A percentile compares a stretch with the other conserved stretches of the same genome.
phyloP scores from a whole-genome alignment of 768 basidiomycete genomes.

The Mycena filopes region DNA sequence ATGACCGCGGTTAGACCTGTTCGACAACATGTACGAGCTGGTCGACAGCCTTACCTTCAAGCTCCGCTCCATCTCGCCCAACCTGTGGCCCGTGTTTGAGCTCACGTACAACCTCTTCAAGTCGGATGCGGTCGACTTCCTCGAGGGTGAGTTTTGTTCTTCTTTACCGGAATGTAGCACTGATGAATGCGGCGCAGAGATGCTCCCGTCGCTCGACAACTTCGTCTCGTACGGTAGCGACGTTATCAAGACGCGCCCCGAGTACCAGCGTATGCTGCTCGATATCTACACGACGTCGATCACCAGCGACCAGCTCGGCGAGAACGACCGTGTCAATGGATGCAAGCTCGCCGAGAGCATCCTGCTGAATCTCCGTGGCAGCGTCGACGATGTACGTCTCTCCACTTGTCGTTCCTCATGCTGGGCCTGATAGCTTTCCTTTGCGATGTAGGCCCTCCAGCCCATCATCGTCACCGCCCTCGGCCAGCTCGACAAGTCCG shows the following conservation, averaged over 20 bases:
- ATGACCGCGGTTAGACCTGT: constrained; percentile 65
- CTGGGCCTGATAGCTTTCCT: neutral
- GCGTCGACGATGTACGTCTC: constrained; percentile 76
- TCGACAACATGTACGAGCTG: constrained; percentile 89
- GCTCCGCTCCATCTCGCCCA: constrained; percentile 76
- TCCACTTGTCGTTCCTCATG: neutral
- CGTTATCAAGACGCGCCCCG: constrained; percentile 73
- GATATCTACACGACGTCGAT: constrained; percentile 87
- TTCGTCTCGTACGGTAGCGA: constrained; percentile 87
- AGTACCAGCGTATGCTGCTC: constrained; percentile 83
- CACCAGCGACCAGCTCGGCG: constrained; percentile 77
- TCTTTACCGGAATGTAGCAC: neutral
- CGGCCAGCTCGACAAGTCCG: constrained; percentile 64
- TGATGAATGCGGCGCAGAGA: constrained; percentile 60
- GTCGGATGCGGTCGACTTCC: constrained; percentile 83
- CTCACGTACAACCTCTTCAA: constrained; percentile 86
- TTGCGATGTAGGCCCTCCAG: constrained; percentile 63
- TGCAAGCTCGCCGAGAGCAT: constrained; percentile 88
- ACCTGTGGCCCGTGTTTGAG: constrained; percentile 91
- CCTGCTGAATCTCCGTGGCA: constrained; percentile 81
- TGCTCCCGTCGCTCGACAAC: constrained; percentile 90
- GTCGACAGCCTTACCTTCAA: constrained; percentile 89
- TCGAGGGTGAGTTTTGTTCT: constrained; percentile 69
- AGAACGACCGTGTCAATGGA: constrained; percentile 85
- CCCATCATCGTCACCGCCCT: constrained; percentile 72